These are phyloP conservation scores for Phoma sp. DNA, from an alignment of 2,329 filamentous ascomycete genomes.

Conservation along the genomic window DNA sequence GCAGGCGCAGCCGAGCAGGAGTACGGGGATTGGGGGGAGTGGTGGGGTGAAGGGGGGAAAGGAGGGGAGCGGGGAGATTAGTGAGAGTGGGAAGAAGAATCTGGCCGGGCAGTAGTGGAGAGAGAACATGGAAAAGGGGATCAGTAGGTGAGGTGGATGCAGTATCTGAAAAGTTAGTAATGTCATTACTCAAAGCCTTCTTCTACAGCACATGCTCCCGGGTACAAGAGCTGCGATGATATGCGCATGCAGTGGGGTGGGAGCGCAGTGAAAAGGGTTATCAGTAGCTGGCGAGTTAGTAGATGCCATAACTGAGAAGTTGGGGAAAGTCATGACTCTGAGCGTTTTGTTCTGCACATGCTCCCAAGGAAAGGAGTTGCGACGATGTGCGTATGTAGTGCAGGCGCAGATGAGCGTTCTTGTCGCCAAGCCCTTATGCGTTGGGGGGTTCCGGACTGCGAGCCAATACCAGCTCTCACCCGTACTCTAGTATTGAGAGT, in stretches of 20 bases:
- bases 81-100: conserved; percentile 13
- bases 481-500: neutral
- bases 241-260: neutral
- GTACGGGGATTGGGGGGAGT: conserved; percentile 42
- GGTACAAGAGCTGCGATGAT: neutral
- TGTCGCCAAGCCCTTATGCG: conserved; percentile 3
- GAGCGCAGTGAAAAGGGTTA: neutral
- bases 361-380: no score
- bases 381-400: neutral
- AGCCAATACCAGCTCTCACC: neutral
- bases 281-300: no score
- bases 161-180: neutral
- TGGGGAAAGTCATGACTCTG: neutral
- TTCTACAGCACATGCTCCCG: no score
- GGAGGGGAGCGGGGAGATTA: conserved; percentile 27
- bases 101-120: conserved; percentile 8
- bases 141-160: no score
- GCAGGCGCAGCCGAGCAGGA: conserved; percentile 38
- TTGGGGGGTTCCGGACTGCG: neutral
- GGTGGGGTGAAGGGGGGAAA: conserved; percentile 43
- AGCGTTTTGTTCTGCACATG: no score
- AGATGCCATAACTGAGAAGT: neutral
- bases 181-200: neutral
- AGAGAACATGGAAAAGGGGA: neutral
- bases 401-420: neutral